These are phyloP conservation scores for Apiospora pterosperma DNA, from an alignment of 2,329 filamentous ascomycete genomes.

Conservation along the genomic window DNA sequence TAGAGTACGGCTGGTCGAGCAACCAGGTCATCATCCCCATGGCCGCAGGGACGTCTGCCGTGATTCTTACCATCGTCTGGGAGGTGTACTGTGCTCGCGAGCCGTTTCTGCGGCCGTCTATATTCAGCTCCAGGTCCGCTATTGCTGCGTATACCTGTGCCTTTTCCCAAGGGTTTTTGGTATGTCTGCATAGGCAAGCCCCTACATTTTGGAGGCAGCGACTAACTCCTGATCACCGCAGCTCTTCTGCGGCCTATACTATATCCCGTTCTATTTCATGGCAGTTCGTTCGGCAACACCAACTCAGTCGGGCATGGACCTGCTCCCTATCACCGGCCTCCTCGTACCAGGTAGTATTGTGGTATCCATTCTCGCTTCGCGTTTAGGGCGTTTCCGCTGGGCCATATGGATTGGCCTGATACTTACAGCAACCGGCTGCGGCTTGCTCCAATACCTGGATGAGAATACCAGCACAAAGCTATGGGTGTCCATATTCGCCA, in stretches of 20 bases:
- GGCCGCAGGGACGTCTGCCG: slow-evolving; percentile 14
- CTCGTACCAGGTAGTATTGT: slow-evolving; percentile 6
- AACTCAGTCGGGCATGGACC: slow-evolving; percentile 2
- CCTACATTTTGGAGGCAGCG: no score
- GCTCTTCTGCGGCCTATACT: slow-evolving; percentile 5
- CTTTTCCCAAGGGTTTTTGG: slow-evolving; percentile 6
- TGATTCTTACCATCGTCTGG: slow-evolving; percentile 17
- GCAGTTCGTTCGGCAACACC: background rate
- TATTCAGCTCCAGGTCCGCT: slow-evolving; percentile 1
- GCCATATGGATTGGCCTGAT: slow-evolving; percentile 2
- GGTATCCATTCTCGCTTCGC: background rate
- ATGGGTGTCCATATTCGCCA: slow-evolving; percentile 1
- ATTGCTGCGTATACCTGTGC: slow-evolving; percentile 6
- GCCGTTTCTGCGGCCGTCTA: slow-evolving; percentile 8
- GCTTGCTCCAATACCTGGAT: background rate
- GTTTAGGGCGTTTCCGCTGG: slow-evolving; percentile 3
- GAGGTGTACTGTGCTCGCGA: slow-evolving; percentile 11
- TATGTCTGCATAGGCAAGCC: background rate
- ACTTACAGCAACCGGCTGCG: background rate
- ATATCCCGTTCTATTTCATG: slow-evolving; percentile 8
- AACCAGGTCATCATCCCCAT: slow-evolving; percentile 22
- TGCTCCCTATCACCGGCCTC: background rate
- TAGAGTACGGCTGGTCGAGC: slow-evolving; percentile 32
- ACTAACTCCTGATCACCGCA: background rate
- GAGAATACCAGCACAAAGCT: background rate